These are phyloP conservation scores for Penicillium sp. DNA, from an alignment of 2,329 filamentous ascomycete species.

Conservation along the genomic window DNA sequence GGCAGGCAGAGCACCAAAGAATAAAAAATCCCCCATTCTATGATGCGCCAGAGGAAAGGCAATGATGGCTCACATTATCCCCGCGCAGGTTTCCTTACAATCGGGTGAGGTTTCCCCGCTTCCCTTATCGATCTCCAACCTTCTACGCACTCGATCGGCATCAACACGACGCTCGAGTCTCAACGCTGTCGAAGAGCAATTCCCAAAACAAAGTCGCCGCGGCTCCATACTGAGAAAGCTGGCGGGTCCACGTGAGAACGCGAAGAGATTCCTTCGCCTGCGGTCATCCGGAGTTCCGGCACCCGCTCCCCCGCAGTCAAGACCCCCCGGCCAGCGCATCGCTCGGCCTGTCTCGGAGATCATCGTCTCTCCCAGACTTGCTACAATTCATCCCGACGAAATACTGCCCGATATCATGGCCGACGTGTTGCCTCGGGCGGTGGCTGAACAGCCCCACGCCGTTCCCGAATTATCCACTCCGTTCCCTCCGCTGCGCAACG, in stretches of 20 bases:
- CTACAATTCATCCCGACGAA: slow-evolving; percentile 24
- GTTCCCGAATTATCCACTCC: slow-evolving; percentile 29
- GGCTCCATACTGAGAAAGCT: slow-evolving; percentile 40
- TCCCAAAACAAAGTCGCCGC: slow-evolving; percentile 29
- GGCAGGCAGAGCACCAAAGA: neutral
- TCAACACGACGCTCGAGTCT: slow-evolving; percentile 26
- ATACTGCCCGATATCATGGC: slow-evolving; percentile 7
- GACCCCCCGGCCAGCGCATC: slow-evolving; percentile 27
- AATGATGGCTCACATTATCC: slow-evolving; percentile 32
- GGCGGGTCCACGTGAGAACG: slow-evolving; percentile 48
- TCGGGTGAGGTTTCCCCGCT: slow-evolving; percentile 22
- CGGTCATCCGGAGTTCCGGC: slow-evolving; percentile 32
- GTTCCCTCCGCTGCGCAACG: slow-evolving; percentile 42
- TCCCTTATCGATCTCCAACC: slow-evolving; percentile 21
- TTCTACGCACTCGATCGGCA: slow-evolving; percentile 27
- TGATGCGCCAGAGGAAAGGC: neutral
- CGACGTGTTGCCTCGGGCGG: slow-evolving; percentile 21
- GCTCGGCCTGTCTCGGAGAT: slow-evolving; percentile 38
- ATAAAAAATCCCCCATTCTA: neutral
- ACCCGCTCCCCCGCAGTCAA: slow-evolving; percentile 23
- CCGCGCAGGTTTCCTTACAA: slow-evolving; percentile 29
- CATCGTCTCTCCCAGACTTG: slow-evolving; percentile 34
- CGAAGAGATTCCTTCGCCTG: slow-evolving; percentile 48
- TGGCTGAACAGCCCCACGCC: slow-evolving; percentile 20
- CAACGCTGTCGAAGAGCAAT: slow-evolving; percentile 23